Conservation (phyloP, 257 asterid species). For the Solanum pennellii region DNA sequence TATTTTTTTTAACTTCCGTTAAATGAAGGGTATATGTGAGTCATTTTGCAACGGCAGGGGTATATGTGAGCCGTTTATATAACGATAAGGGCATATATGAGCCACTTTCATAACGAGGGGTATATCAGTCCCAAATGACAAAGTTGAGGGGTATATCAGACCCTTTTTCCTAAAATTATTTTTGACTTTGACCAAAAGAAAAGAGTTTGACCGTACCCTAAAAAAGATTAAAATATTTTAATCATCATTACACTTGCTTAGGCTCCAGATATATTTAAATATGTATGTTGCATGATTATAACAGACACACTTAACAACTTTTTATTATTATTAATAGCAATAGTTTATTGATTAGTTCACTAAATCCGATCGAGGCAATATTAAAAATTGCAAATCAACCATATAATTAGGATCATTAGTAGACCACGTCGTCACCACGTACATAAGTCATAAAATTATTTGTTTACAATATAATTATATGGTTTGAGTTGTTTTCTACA, state of each 20-base stretch:
- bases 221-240: not conserved
- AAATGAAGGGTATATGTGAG: no score
- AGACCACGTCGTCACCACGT: not conserved
- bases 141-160: no score
- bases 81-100: no score
- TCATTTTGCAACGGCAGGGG: no score
- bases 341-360: not conserved
- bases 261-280: not conserved
- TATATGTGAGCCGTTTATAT: no score
- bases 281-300: not conserved
- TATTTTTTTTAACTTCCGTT: no score
- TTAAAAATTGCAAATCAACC: not conserved
- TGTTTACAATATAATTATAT: no score
- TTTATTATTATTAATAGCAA: not conserved
- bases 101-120: no score
- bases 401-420: not conserved
- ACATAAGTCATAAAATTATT: not conserved
- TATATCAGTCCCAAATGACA: no score
- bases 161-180: no score
- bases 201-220: not conserved
- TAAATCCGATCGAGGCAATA: not conserved
- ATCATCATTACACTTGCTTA: not conserved
- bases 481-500: not conserved
- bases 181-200: no score
- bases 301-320: not conserved